Evolutionary conservation across 805 yeast species (phyloP).

Genomic region (Suhomyces sp.): DNA sequence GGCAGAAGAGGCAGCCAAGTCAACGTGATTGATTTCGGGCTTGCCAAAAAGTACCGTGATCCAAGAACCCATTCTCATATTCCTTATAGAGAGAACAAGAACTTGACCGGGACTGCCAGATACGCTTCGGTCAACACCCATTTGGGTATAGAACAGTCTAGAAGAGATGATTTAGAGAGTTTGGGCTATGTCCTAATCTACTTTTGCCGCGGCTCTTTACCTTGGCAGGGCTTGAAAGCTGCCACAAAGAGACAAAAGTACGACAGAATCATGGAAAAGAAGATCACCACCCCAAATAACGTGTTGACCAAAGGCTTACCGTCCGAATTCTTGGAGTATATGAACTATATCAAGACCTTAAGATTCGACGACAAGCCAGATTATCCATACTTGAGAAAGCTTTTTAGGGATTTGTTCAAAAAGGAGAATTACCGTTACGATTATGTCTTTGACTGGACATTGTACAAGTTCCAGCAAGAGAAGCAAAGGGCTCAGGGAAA

Average conservation of each 20-base stretch:
- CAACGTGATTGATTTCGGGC: conserved; percentile 89
- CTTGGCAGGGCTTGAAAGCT: conserved; percentile 98
- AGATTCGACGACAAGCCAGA: conserved; percentile 97
- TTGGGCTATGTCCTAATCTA: conserved; percentile 92
- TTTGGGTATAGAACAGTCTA: conserved; percentile 92
- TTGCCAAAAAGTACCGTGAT: conserved; percentile 91
- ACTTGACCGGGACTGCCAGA: conserved; percentile 95
- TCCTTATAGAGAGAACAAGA: conserved; percentile 94
- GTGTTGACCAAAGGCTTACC: conserved; percentile 90
- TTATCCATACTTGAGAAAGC: conserved; percentile 80
- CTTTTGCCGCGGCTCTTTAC: conserved; percentile 92
- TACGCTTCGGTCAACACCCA: conserved; percentile 95
- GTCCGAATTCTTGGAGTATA: conserved; percentile 79
- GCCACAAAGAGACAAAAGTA: conserved; percentile 96
- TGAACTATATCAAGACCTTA: conserved; percentile 84
- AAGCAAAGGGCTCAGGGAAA: conserved; percentile 48
- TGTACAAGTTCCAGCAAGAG: conserved; percentile 68
- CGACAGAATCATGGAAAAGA: conserved; percentile 93
- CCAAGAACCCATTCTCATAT: conserved; percentile 92
- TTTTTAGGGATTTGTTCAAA: conserved; percentile 84
- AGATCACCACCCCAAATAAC: conserved; percentile 85
- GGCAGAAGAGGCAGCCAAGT: conserved; percentile 95
- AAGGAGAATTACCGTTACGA: conserved; percentile 89
- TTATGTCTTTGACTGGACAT: conserved; percentile 95
- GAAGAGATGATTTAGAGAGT: conserved; percentile 95